Conservation (phyloP, 176 grass and related monocot species). For the Calamus simplicifolius region DNA sequence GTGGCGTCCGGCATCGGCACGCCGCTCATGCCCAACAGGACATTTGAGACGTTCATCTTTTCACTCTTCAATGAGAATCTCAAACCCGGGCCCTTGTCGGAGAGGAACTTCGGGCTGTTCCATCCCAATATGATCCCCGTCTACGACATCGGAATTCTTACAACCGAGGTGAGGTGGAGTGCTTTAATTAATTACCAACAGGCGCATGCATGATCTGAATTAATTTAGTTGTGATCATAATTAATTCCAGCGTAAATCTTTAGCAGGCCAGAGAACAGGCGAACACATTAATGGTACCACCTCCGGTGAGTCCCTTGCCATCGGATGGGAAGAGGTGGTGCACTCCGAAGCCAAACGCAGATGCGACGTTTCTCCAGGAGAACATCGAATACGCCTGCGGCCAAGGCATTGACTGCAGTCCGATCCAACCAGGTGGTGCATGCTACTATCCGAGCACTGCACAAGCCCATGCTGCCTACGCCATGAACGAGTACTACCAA, state of each 20-base stretch:
- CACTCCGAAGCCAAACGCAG: constrained; percentile 45
- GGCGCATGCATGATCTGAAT: too few relatives aligned
- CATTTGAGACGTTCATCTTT: constrained; percentile 74
- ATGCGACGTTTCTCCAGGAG: constrained; percentile 48
- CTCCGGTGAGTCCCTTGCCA: not conserved
- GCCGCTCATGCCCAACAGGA: constrained; percentile 69
- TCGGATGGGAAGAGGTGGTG: constrained; percentile 41
- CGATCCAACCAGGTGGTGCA: constrained; percentile 45
- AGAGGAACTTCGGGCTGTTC: constrained; percentile 73
- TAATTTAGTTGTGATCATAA: too few relatives aligned
- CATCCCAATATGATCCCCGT: constrained; percentile 53
- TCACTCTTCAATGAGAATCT: constrained; percentile 77
- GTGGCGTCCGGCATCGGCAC: constrained; percentile 62
- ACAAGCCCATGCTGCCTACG: constrained; percentile 56
- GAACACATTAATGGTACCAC: not conserved
- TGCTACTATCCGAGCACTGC: constrained; percentile 59
- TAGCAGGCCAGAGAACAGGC: not conserved
- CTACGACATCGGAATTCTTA: constrained; percentile 67
- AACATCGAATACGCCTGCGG: constrained; percentile 75
- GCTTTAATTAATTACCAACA: too few relatives aligned
- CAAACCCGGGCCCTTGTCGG: constrained; percentile 51
- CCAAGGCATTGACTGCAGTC: constrained; percentile 43
- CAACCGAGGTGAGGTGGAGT: not conserved
- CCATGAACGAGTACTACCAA: constrained; percentile 75
- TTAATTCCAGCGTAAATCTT: not conserved